Evolutionary conservation across 176 grass and related monocot genomes (phyloP).

Genomic region (Triticum timopheevii): DNA sequence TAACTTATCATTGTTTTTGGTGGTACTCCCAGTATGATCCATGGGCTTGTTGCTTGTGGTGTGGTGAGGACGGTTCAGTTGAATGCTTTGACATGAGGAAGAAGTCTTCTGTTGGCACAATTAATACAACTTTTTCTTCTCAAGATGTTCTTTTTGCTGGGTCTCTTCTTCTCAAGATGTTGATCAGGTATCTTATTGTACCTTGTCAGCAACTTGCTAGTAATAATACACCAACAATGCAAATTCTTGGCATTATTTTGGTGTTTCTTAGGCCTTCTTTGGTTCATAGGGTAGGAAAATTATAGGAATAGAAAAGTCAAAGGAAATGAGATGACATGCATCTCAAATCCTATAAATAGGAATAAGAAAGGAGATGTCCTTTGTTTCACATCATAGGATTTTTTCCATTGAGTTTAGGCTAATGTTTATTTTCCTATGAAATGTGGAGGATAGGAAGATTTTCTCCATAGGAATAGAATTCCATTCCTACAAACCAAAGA

Average conservation of each 20-base stretch:
- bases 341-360: no score
- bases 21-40: conserved; percentile 52
- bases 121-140: conserved; percentile 38
- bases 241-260: conserved; percentile 21
- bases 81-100: conserved; percentile 96
- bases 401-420: no score
- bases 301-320: no score
- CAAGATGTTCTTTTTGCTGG: conserved; percentile 42
- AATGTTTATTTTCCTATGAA: no score
- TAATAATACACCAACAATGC: background rate
- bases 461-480: no score
- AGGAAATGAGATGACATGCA: no score
- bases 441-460: no score
- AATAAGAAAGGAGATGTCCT: no score
- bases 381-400: no score
- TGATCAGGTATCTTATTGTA: conserved; percentile 55
- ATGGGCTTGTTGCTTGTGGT: conserved; percentile 95
- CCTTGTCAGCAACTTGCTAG: background rate
- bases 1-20: conserved; percentile 4
- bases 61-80: conserved; percentile 80
- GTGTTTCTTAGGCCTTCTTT: background rate
- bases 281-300: no score
- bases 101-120: conserved; percentile 83
- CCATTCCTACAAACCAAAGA: no score
- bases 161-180: conserved; percentile 52